Evolutionary conservation across 768 basidiomycete species (phyloP), one percentile per base, ranked within the genome.

Genomic region (Krasilnikovozyma curviuscula): DNA sequence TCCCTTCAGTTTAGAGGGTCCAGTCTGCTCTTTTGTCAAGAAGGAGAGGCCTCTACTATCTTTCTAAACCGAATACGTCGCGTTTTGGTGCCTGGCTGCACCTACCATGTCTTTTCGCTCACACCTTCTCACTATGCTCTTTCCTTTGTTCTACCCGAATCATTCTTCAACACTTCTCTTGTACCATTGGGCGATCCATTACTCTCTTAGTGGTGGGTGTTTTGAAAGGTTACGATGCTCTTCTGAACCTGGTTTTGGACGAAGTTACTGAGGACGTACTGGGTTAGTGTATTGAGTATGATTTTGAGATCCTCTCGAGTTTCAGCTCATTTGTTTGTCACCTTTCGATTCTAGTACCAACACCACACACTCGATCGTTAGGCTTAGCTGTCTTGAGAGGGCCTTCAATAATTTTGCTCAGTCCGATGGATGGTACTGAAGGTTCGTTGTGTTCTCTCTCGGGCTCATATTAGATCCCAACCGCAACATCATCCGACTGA

Each of bases 211-310:
- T 95, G 44, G 81, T 76, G 7, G 93, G 93, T 3, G 73, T 82
- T 16, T 66, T 98, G 54, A 98, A 98, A 66, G 93, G 93, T 23
- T 97, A 77, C 59, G 93, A 97, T 66, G 89, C 95, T 57, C 70
- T 97, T 32, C 73, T 97, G 49, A 97, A 98, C 64, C 78, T 98
- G 47, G 93, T 98, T 42, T 74, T 98, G 42, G 93, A 98, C 65
- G 84, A 93, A 51, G 86, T 97, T 6, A 74, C 79, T 58, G 93
- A 98, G 66, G 73, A 81, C 32, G 55, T 83, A 3, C 72, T 73
- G 61, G 77, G 82, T 81, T 59, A 55, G 69, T 53, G 44, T 45
- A 48, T 54, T 16, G 32, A 35, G 10, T 19, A 25, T 1, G 24
- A 18, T 32, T 18, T 33, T 10, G 3, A 10, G 27, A 13, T 32